These are phyloP conservation scores for Leucogyrophana mollusca DNA, from an alignment of 768 basidiomycete genomes.

Conservation along the genomic window DNA sequence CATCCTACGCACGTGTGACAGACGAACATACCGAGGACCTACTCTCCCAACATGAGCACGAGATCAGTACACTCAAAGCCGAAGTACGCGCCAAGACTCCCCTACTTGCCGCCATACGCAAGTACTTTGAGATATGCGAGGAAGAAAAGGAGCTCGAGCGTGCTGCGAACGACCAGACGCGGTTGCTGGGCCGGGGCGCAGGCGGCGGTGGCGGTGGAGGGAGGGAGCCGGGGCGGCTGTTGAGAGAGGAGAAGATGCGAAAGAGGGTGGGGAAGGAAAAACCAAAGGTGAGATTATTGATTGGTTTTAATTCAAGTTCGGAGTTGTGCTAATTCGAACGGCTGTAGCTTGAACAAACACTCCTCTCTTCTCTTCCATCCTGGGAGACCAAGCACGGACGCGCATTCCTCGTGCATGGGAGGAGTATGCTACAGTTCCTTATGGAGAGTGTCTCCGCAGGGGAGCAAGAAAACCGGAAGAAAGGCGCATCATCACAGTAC, in stretches of 20 bases:
- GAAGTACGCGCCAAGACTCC: conserved; percentile 80
- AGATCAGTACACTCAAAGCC: conserved; percentile 77
- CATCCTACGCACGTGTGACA: conserved; percentile 23
- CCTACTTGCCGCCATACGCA: conserved; percentile 72
- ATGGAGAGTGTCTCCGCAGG: conserved; percentile 68
- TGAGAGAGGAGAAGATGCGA: conserved; percentile 96
- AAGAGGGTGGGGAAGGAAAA: conserved; percentile 92
- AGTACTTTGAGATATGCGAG: conserved; percentile 88
- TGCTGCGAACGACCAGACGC: conserved; percentile 76
- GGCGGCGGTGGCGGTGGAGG: no score
- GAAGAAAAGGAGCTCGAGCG: conserved; percentile 88
- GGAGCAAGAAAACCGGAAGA: conserved; percentile 80
- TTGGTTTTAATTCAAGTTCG: no score
- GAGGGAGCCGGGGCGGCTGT: conserved; percentile 79
- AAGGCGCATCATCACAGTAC: conserved; percentile 36
- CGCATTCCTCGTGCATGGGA: conserved; percentile 83
- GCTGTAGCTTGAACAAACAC: conserved; percentile 88
- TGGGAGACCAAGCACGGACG: conserved; percentile 82
- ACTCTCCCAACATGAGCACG: conserved; percentile 79
- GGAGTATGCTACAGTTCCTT: conserved; percentile 76
- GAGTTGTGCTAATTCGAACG: no score
- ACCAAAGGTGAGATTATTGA: conserved; percentile 59
- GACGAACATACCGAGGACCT: conserved; percentile 91
- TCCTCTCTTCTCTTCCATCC: conserved; percentile 69
- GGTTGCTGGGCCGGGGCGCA: conserved; percentile 74